These are phyloP conservation scores for Paradendryphiella salina DNA, from an alignment of 2,329 filamentous ascomycete species.

Conservation along the genomic window DNA sequence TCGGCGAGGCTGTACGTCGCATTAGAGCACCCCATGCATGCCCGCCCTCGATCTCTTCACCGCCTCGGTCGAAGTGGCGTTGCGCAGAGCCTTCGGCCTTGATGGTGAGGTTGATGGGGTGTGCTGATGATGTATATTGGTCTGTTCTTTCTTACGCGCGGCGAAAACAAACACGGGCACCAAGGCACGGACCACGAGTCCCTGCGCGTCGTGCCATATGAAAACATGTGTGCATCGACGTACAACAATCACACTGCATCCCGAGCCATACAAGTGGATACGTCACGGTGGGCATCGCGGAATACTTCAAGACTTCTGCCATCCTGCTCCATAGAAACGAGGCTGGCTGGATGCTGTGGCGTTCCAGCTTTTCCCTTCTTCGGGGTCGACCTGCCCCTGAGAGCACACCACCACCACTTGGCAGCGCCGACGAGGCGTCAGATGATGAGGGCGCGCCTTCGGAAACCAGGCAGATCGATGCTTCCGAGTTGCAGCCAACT, in stretches of 20 bases:
- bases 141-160: conserved; percentile 3
- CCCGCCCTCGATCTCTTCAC: neutral
- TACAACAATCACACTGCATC: conserved; percentile 4
- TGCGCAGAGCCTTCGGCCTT: neutral
- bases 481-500: conserved; percentile 7
- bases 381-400: conserved; percentile 12
- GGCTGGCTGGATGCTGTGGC: conserved; percentile 6
- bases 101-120: neutral
- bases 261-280: conserved; percentile 4
- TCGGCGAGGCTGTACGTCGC: conserved; percentile 3
- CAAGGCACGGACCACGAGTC: neutral
- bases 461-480: conserved; percentile 2
- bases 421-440: conserved; percentile 1
- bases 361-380: conserved; percentile 8
- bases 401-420: conserved; percentile 6
- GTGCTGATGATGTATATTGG: neutral
- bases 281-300: conserved; percentile 5
- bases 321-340: neutral
- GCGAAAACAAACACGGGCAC: neutral
- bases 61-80: neutral
- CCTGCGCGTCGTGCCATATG: neutral
- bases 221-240: conserved; percentile 5
- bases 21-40: neutral
- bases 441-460: conserved; percentile 4
- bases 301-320: neutral